A percentile compares a stretch with the other conserved stretches of the same genome.
Conservation (phyloP, 805 yeast species). For the Saturnispora kantuleensis region DNA sequence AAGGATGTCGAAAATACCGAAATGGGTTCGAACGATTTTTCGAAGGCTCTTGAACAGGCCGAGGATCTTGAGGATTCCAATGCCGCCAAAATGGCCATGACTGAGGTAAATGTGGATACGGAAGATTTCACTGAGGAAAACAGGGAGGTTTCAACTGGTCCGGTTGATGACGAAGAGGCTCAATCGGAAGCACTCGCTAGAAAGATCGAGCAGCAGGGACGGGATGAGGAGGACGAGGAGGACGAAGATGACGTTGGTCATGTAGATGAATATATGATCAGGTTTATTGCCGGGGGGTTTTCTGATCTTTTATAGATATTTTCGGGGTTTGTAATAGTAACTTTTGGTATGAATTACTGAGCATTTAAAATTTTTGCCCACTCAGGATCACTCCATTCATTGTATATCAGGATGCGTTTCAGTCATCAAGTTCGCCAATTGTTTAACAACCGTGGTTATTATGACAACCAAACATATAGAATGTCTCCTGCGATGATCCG, state of each 20-base stretch:
- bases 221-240: conserved; percentile 30
- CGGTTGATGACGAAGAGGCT: conserved; percentile 12
- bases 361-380: background rate
- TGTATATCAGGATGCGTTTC: conserved; percentile 5
- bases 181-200: conserved; percentile 18
- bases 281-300: conserved; percentile 76
- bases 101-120: conserved; percentile 72
- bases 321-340: background rate
- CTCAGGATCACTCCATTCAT: background rate
- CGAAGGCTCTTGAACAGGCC: conserved; percentile 65
- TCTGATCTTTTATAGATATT: conserved; percentile 18
- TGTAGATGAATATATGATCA: conserved; percentile 93
- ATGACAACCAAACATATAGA: conserved; percentile 39
- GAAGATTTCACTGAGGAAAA: conserved; percentile 66
- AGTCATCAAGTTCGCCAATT: conserved; percentile 9
- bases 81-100: conserved; percentile 85
- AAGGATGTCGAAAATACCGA: conserved; percentile 36
- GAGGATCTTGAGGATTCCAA: conserved; percentile 88
- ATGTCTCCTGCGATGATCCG: conserved; percentile 93
- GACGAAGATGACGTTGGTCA: conserved; percentile 64
- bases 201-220: conserved; percentile 12
- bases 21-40: conserved; percentile 22
- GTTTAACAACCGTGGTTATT: conserved; percentile 23
- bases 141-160: conserved; percentile 20
- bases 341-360: background rate